A percentile compares a stretch with the other conserved stretches of the same genome.
Conservation (phyloP, 2,329 filamentous ascomycete species). For the Mycosphaerella sp. region DNA sequence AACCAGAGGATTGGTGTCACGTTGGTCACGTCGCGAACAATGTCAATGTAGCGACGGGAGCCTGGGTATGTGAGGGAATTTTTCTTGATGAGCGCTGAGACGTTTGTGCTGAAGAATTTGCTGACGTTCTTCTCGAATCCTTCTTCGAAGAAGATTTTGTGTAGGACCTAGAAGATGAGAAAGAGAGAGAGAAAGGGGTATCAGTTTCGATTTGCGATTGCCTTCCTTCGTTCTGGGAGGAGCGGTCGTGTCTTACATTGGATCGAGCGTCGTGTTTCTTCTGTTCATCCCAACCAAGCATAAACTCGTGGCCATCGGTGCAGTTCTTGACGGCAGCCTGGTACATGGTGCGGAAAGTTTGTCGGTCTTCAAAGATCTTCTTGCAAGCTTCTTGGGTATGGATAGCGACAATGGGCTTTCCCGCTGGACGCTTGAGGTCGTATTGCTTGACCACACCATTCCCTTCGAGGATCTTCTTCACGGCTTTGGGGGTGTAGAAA, state of each 20-base stretch:
- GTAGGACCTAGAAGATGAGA: conserved; percentile 28
- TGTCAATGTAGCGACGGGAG: conserved; percentile 44
- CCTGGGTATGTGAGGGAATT: conserved; percentile 45
- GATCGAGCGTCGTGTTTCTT: conserved; percentile 40
- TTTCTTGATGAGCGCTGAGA: conserved; percentile 42
- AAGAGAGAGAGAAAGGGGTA: neutral
- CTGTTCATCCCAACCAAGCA: conserved; percentile 44
- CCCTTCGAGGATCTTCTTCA: conserved; percentile 42
- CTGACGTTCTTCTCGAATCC: conserved; percentile 41
- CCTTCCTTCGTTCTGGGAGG: too few relatives aligned
- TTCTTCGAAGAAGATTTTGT: conserved; percentile 44
- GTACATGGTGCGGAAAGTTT: conserved; percentile 46
- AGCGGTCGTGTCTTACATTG: conserved; percentile 6
- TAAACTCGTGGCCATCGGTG: conserved; percentile 44
- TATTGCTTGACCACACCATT: conserved; percentile 45
- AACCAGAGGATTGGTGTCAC: conserved; percentile 59
- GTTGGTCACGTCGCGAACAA: conserved; percentile 63
- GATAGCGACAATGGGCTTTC: conserved; percentile 41
- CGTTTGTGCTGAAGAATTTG: conserved; percentile 42
- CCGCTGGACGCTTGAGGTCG: conserved; percentile 35
- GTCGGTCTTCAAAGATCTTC: conserved; percentile 45
- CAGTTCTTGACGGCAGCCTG: conserved; percentile 28
- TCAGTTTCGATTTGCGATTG: too few relatives aligned
- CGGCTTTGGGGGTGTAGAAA: conserved; percentile 48
- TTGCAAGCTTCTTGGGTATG: conserved; percentile 48